Conservation (phyloP, 2,329 filamentous ascomycete genomes). For the Trichoderma sp. region DNA sequence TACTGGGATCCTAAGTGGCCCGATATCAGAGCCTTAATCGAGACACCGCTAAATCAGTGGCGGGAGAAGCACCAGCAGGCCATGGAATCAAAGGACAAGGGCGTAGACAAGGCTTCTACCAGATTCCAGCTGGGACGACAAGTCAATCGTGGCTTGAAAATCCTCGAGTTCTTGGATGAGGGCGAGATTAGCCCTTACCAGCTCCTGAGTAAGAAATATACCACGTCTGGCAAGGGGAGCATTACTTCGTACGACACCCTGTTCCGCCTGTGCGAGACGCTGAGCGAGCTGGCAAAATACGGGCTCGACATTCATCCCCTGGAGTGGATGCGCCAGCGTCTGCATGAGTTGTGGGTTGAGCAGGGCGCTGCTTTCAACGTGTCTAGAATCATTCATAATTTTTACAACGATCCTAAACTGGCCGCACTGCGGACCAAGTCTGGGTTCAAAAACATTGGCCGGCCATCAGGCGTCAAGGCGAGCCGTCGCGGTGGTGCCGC, state of each 20-base stretch:
- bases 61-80: slow-evolving; percentile 45
- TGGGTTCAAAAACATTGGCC: slow-evolving; percentile 57
- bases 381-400: slow-evolving; percentile 49
- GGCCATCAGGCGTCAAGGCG: slow-evolving; percentile 50
- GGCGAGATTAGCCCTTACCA: slow-evolving; percentile 57
- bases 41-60: slow-evolving; percentile 47
- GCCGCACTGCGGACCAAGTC: slow-evolving; percentile 49
- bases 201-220: slow-evolving; percentile 52
- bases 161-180: slow-evolving; percentile 51
- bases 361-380: slow-evolving; percentile 51
- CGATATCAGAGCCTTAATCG: slow-evolving; percentile 43
- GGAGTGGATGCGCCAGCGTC: slow-evolving; percentile 57
- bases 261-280: slow-evolving; percentile 53
- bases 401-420: slow-evolving; percentile 57
- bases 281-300: slow-evolving; percentile 54
- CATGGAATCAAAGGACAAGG: slow-evolving; percentile 32
- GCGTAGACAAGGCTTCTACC: slow-evolving; percentile 38
- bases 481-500: slow-evolving; percentile 26
- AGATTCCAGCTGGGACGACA: slow-evolving; percentile 56
- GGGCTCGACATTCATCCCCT: slow-evolving; percentile 51
- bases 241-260: slow-evolving; percentile 56
- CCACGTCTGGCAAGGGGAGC: slow-evolving; percentile 40
- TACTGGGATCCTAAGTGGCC: slow-evolving; percentile 59
- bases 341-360: slow-evolving; percentile 47
- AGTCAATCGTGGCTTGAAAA: slow-evolving; percentile 52